Evolutionary conservation across 2,329 filamentous ascomycete species (phyloP).

Genomic region (Alternaria brassicicola): DNA sequence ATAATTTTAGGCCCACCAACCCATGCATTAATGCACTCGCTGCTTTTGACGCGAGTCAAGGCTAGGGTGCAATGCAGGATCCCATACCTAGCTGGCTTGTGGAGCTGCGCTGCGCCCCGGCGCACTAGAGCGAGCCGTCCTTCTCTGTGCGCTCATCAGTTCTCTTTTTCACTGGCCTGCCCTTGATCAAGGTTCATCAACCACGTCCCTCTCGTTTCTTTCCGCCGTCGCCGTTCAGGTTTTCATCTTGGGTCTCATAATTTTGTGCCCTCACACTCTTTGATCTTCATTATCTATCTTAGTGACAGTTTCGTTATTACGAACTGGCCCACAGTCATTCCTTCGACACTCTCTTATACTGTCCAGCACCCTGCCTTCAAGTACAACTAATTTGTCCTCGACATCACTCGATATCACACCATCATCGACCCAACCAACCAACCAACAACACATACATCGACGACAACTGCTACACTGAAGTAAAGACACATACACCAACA

Average conservation of each 20-base stretch:
- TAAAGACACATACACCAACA: constrained; percentile 17
- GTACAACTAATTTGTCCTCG: constrained; percentile 36
- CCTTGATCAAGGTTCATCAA: constrained; percentile 52
- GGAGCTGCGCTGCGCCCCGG: constrained; percentile 47
- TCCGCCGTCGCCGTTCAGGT: constrained; percentile 42
- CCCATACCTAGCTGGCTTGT: constrained; percentile 42
- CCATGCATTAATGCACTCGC: constrained; percentile 44
- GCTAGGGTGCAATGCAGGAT: constrained; percentile 16
- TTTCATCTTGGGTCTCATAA: constrained; percentile 45
- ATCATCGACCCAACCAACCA: constrained; percentile 11
- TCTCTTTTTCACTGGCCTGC: constrained; percentile 49
- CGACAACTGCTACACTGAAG: constrained; percentile 19
- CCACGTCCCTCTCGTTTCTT: constrained; percentile 49
- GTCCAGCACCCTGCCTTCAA: constrained; percentile 28
- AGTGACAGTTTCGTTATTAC: constrained; percentile 50
- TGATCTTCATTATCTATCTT: constrained; percentile 30
- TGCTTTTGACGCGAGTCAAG: constrained; percentile 42
- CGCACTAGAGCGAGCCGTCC: constrained; percentile 48
- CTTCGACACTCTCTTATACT: constrained; percentile 36
- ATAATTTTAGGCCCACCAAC: constrained; percentile 42
- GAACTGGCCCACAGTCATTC: constrained; percentile 52
- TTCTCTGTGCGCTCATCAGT: constrained; percentile 51
- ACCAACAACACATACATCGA: constrained; percentile 19
- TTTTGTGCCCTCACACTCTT: constrained; percentile 22
- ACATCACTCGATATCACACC: constrained; percentile 15